Percentiles rank a stretch among this genome's conserved stretches.
Conservation (phyloP, 805 yeast species). For the Ogataea siamensis region DNA sequence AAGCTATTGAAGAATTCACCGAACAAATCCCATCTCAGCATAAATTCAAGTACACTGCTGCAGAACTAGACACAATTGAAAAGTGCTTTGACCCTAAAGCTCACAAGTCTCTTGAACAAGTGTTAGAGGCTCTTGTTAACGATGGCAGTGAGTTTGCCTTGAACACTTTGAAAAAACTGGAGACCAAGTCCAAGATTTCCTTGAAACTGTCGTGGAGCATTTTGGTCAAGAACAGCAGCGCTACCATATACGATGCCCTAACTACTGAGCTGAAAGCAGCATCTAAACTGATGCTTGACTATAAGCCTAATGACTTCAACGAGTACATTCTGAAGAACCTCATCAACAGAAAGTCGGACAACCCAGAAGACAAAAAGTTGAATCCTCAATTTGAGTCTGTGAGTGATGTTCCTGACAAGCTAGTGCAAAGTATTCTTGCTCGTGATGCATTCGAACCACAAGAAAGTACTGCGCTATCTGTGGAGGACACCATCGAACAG, state of each 20-base stretch:
- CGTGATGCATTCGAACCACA: constrained; percentile 29
- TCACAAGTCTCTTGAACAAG: constrained; percentile 48
- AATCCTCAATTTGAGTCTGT: constrained; percentile 43
- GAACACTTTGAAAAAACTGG: constrained; percentile 52
- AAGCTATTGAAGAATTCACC: constrained; percentile 75
- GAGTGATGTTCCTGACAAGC: constrained; percentile 62
- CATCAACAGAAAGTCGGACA: constrained; percentile 41
- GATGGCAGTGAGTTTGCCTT: constrained; percentile 68
- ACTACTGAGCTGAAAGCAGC: constrained; percentile 75
- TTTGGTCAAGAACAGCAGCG: constrained; percentile 56
- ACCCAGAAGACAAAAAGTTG: constrained; percentile 26
- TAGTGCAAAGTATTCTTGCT: constrained; percentile 49
- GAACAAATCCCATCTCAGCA: constrained; percentile 63
- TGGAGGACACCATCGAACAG: constrained; percentile 20
- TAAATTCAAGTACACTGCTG: constrained; percentile 53
- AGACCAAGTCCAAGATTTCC: constrained; percentile 73
- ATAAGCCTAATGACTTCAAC: constrained; percentile 45
- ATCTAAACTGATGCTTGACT: constrained; percentile 62
- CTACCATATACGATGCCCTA: constrained; percentile 63
- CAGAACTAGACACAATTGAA: constrained; percentile 65
- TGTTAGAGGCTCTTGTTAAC: constrained; percentile 49
- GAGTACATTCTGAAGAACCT: constrained; percentile 53
- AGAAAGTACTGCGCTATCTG: constrained; percentile 8
- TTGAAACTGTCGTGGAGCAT: constrained; percentile 69
- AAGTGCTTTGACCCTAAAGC: constrained; percentile 52